Percentiles rank a stretch among this genome's conserved stretches.
These are phyloP conservation scores for Aspergillus niger DNA, from an alignment of 2,329 filamentous ascomycete genomes.

Conservation along the genomic window DNA sequence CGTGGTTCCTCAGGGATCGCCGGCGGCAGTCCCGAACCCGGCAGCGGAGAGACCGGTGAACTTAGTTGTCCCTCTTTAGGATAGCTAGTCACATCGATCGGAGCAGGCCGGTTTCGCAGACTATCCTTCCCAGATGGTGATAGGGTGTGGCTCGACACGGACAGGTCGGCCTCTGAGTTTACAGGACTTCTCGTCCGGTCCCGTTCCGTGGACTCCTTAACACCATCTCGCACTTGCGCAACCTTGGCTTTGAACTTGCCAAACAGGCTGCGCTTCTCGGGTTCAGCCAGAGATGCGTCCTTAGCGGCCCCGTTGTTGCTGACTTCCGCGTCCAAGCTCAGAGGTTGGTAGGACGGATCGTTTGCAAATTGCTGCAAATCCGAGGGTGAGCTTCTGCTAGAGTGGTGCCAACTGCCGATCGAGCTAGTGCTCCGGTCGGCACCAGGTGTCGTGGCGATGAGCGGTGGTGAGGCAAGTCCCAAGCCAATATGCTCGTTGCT, in stretches of 20 bases:
- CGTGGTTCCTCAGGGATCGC: constrained; percentile 39
- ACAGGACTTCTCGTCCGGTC: constrained; percentile 56
- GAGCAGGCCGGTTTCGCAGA: constrained; percentile 22
- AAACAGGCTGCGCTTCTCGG: constrained; percentile 62
- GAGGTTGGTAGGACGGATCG: constrained; percentile 39
- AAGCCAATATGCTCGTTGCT: constrained; percentile 56
- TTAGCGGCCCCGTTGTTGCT: constrained; percentile 32
- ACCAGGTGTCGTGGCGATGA: constrained; percentile 63
- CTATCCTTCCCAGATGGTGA: constrained; percentile 32
- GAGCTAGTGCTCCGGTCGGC: constrained; percentile 69
- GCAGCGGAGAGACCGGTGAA: constrained; percentile 33
- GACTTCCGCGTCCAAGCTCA: constrained; percentile 44
- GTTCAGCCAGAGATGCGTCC: constrained; percentile 32
- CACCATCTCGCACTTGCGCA: constrained; percentile 55
- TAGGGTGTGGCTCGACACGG: constrained; percentile 37
- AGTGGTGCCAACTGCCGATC: constrained; percentile 60
- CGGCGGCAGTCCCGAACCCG: constrained; percentile 33
- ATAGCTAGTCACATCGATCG: constrained; percentile 29
- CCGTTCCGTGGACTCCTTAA: constrained; percentile 55
- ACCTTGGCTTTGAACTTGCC: constrained; percentile 68
- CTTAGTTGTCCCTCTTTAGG: constrained; percentile 25
- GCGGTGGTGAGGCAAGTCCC: constrained; percentile 49
- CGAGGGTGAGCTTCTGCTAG: constrained; percentile 48
- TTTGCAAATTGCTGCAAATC: constrained; percentile 44
- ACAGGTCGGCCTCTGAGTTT: constrained; percentile 37